Base-by-base conservation (phyloP, 176 grass and related monocot species). In the Triticum monococcum region DNA sequence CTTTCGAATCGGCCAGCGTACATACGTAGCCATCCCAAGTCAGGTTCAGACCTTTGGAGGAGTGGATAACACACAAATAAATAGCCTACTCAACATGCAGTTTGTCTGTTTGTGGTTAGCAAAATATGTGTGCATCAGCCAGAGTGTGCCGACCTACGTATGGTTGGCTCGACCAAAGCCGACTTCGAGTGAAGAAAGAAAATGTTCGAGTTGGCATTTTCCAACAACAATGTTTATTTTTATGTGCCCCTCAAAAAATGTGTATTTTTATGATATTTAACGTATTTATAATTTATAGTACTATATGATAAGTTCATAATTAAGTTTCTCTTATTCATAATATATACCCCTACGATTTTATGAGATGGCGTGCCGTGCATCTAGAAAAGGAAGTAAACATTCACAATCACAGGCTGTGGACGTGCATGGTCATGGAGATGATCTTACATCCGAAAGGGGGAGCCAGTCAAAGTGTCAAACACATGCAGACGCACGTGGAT, bases 401-500 rank as follows among this genome's bases (percentile, higher is more conserved):
- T 36, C 2, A 60, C 62, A 16, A 2, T 36, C 0, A 28, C n/a
- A 12, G 57, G n/a, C n/a, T 63, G 22, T 37, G 10, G 8, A 17
- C 5, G 26, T 38, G 88, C 22, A 22, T 37, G 63, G 52, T 56
- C 48, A 62, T 75, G 63, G 36, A 81, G n/a, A 64, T 1, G 79
- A 64, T 1, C 64, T 57, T 64, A 75, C 79, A 1, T 75, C 11
- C 1, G 7, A 18, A 71, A 45, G 62, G 9, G 48, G 16, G 48
- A 73, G 33, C 41, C 50, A 8, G 83, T 86, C 79, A 82, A 86
- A 87, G 73, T 25, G 83, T 89, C 84, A 82, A 90, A 87, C 79
- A 73, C 52, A 79, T 20, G 79, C 73, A 72, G 65, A 9, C 40
- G 67, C 38, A 79, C 84, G 73, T 87, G 73, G 73, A 83, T 2